Evolutionary conservation across 176 grass and related monocot genomes (phyloP).

Genomic region (Ampelocalamus luodianensis): DNA sequence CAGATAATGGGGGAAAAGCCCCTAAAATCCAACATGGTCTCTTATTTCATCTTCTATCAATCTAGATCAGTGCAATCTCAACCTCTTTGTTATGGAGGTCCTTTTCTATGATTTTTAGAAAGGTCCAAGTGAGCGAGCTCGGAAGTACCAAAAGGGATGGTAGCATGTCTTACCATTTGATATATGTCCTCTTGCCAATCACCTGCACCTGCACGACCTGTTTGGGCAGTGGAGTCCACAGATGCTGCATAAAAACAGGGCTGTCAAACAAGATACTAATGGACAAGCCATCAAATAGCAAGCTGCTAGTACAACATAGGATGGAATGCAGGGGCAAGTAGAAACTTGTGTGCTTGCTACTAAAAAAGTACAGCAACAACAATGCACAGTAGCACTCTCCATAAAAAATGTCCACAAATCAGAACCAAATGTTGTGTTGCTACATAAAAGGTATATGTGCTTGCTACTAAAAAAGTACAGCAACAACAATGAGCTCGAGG

Average conservation of each 20-base stretch:
- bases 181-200: slow-evolving; percentile 82
- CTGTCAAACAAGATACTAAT: slow-evolving; percentile 35
- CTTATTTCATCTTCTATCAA: slow-evolving; percentile 34
- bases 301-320: slow-evolving; percentile 4
- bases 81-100: neutral
- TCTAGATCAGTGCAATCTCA: neutral
- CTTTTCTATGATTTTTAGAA: neutral
- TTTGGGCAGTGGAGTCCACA: slow-evolving; percentile 74
- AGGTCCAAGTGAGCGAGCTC: neutral
- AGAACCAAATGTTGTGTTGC: slow-evolving; percentile 1
- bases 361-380: neutral
- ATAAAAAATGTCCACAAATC: neutral
- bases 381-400: neutral
- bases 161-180: slow-evolving; percentile 64
- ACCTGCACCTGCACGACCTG: slow-evolving; percentile 47
- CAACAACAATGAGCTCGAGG: neutral
- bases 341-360: neutral
- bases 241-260: slow-evolving; percentile 61
- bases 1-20: neutral
- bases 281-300: slow-evolving; percentile 42
- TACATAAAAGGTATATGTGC: neutral
- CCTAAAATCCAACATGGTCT: neutral
- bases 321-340: neutral
- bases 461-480: neutral
- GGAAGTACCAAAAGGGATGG: neutral